Conservation (phyloP, 2,329 filamentous ascomycete species). For the Rosellinia necatrix region DNA sequence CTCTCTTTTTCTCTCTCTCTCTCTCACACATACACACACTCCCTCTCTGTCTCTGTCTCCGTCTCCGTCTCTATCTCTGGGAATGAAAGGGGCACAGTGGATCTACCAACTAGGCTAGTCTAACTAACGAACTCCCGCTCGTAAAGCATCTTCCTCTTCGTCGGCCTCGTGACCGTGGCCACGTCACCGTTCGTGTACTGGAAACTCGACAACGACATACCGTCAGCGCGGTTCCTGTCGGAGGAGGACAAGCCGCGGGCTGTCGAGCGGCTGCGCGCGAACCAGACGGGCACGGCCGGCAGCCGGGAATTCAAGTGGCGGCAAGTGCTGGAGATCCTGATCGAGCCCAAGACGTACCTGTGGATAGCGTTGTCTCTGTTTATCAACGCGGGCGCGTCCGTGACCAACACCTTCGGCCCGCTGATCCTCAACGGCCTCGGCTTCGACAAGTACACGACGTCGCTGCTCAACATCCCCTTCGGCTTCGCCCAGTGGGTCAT, state of each 20-base stretch:
- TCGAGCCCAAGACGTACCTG: conserved; percentile 60
- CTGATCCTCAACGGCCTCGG: conserved; percentile 65
- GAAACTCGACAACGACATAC: conserved; percentile 63
- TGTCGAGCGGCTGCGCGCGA: conserved; percentile 57
- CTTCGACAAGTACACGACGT: conserved; percentile 61
- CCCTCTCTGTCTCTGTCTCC: no score
- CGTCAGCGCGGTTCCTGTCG: conserved; percentile 60
- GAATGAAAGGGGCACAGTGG: no score
- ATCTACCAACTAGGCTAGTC: no score
- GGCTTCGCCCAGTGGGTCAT: conserved; percentile 63
- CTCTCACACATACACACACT: no score
- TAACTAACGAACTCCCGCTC: not conserved
- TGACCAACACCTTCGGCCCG: conserved; percentile 68
- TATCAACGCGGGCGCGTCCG: conserved; percentile 66
- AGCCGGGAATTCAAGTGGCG: conserved; percentile 56
- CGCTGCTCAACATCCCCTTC: conserved; percentile 70
- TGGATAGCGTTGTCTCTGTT: conserved; percentile 65
- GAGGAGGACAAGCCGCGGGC: conserved; percentile 64
- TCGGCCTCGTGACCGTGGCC: conserved; percentile 63
- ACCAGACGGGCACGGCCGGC: conserved; percentile 60
- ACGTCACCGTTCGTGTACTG: conserved; percentile 63
- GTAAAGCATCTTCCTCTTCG: conserved; percentile 65
- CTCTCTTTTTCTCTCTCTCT: no score
- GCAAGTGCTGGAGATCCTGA: conserved; percentile 56
- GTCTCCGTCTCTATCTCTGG: no score